Evolutionary conservation across 257 asterid genomes (phyloP).

Genomic region (Mentha longifolia): DNA sequence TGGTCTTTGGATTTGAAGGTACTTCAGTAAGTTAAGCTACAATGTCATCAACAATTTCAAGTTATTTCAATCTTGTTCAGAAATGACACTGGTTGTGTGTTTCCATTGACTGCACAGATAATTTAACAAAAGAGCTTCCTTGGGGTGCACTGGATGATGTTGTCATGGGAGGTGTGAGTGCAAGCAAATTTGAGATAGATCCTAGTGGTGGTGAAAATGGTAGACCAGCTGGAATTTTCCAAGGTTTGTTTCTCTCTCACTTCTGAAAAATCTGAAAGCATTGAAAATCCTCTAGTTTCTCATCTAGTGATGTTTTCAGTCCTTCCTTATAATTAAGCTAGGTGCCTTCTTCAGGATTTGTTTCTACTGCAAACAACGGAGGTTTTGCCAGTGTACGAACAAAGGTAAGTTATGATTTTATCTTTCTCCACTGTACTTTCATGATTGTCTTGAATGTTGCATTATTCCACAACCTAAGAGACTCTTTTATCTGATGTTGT

Average conservation of each 20-base stretch:
- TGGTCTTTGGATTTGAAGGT: conserved; percentile 90
- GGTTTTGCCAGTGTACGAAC: conserved; percentile 94
- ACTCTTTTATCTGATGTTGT: not conserved
- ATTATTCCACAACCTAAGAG: too few relatives aligned
- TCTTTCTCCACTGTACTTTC: not conserved
- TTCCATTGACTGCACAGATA: conserved; percentile 48
- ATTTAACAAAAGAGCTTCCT: conserved; percentile 63
- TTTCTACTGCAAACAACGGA: conserved; percentile 94
- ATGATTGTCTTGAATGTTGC: not conserved
- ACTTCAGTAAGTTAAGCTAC: conserved; percentile 26
- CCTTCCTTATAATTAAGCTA: conserved; percentile 13
- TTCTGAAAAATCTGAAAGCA: conserved; percentile 13
- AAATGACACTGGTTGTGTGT: not conserved
- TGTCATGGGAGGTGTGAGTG: conserved; percentile 99
- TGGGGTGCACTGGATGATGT: conserved; percentile 99
- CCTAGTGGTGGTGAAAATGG: conserved; percentile 81
- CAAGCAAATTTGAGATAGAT: conserved; percentile 75
- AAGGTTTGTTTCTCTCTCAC: conserved; percentile 54
- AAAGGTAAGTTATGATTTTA: conserved; percentile 49
- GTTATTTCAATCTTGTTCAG: conserved; percentile 7
- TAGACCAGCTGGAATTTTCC: conserved; percentile 81
- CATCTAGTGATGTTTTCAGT: not conserved
- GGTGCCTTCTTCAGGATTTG: conserved; percentile 57
- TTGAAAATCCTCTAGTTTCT: not conserved
- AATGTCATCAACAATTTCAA: not conserved